Evolutionary conservation across 139 green algal species (phyloP).

Genomic region (Closterium sp.): DNA sequence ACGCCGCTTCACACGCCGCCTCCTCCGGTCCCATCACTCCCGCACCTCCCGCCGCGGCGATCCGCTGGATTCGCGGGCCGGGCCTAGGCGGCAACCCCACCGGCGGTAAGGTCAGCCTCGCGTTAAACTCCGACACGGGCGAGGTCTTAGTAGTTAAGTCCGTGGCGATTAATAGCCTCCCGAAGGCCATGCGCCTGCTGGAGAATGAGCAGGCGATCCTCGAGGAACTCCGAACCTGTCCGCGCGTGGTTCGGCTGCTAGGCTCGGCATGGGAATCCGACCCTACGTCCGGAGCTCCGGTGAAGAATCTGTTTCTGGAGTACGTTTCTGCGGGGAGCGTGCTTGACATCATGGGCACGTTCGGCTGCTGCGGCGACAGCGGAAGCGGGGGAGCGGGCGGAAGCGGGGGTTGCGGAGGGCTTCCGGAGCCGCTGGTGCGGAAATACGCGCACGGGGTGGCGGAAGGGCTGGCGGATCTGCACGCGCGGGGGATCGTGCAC

Average conservation of each 20-base stretch:
- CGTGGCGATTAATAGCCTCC: background rate
- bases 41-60: background rate
- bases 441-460: background rate
- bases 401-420: background rate
- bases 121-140: slow-evolving; percentile 6
- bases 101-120: slow-evolving; percentile 17
- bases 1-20: background rate
- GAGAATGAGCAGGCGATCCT: slow-evolving; percentile 35
- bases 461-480: slow-evolving; percentile 9
- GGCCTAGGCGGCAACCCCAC: background rate
- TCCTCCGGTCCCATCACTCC: background rate
- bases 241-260: slow-evolving; percentile 23
- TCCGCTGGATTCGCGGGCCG: background rate
- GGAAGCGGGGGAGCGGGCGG: background rate
- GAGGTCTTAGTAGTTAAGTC: slow-evolving; percentile 43
- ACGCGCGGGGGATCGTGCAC: slow-evolving; percentile 5
- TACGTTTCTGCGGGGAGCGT: slow-evolving; percentile 38
- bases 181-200: background rate
- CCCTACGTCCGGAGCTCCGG: background rate
- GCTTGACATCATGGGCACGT: slow-evolving; percentile 18
- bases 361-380: background rate
- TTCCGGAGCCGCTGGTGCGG: background rate
- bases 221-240: background rate
- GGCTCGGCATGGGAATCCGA: slow-evolving; percentile 38
- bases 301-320: slow-evolving; percentile 34